phyloP scores from a whole-genome alignment of 1,284 basidiomycete species.

The Boletus mariae region DNA sequence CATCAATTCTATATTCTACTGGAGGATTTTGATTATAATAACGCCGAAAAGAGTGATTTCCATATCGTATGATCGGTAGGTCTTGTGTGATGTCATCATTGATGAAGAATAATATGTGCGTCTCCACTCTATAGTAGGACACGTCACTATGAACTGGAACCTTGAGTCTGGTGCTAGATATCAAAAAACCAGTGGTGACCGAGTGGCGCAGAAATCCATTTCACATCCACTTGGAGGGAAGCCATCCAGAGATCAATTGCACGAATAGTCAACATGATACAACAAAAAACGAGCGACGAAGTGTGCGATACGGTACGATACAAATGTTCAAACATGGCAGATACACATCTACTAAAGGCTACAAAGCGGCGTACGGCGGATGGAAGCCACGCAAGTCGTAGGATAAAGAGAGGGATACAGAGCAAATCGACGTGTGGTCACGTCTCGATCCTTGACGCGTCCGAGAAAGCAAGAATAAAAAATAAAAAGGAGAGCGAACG shows the following conservation, averaged over 20 bases:
- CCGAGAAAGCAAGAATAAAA: not conserved
- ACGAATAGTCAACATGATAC: not conserved
- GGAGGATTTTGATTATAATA: too few relatives aligned
- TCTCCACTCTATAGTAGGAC: too few relatives aligned
- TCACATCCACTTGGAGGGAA: not conserved
- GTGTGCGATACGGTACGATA: not conserved
- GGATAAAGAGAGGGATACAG: not conserved
- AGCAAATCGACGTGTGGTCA: not conserved
- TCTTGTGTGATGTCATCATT: too few relatives aligned
- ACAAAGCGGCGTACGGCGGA: not conserved
- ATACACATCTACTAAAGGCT: not conserved
- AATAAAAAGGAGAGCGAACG: not conserved
- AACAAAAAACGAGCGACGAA: not conserved
- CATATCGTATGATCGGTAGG: too few relatives aligned
- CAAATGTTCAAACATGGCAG: not conserved
- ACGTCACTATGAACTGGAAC: too few relatives aligned
- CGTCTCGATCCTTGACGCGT: not conserved
- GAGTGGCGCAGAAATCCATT: too few relatives aligned
- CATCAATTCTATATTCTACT: too few relatives aligned
- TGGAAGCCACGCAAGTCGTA: not conserved
- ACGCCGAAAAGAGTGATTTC: too few relatives aligned
- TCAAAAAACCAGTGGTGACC: too few relatives aligned
- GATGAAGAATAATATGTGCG: too few relatives aligned
- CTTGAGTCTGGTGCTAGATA: too few relatives aligned
- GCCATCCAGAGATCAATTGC: constrained; percentile 38